Percentiles rank a stretch among this genome's conserved stretches.
Evolutionary conservation across 768 basidiomycete species (phyloP).

Genomic region (Leucosporidium creatinivorum): DNA sequence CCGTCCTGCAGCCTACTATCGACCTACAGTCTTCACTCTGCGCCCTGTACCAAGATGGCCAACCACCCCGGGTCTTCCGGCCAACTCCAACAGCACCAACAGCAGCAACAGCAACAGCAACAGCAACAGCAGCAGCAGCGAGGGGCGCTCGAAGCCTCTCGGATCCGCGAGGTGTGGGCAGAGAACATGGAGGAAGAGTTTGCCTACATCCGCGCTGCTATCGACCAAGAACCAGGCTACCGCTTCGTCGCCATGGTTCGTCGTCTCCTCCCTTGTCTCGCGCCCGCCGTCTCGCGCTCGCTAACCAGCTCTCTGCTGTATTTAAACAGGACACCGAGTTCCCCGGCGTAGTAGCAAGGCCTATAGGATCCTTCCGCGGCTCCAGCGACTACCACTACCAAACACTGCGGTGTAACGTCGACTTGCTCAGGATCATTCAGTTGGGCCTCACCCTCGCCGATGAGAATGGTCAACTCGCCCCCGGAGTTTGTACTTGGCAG

Average conservation of each 20-base stretch:
- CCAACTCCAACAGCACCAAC: no score
- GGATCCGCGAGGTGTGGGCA: constrained; percentile 89
- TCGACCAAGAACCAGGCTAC: constrained; percentile 60
- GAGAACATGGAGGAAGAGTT: constrained; percentile 90
- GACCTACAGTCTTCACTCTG: no score
- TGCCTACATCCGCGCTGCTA: constrained; percentile 71
- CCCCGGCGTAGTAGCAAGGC: constrained; percentile 94
- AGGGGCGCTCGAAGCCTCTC: neutral
- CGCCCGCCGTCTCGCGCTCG: neutral
- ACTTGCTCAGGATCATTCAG: constrained; percentile 94
- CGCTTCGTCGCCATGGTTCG: constrained; percentile 90
- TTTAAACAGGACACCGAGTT: constrained; percentile 85
- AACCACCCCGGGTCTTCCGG: no score
- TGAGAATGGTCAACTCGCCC: constrained; percentile 83
- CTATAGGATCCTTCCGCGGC: constrained; percentile 91
- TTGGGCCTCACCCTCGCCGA: constrained; percentile 91
- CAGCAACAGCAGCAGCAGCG: no score
- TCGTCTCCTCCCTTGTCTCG: neutral
- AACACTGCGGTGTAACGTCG: constrained; percentile 96
- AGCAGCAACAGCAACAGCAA: no score
- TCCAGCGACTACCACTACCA: constrained; percentile 99
- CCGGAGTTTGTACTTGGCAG: constrained; percentile 92
- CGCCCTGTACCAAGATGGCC: no score
- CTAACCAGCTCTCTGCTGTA: constrained; percentile 32
- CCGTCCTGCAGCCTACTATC: no score